Base-by-base conservation (phyloP, 495 filamentous ascomycete genomes). In the Podospora appendiculata region DNA sequence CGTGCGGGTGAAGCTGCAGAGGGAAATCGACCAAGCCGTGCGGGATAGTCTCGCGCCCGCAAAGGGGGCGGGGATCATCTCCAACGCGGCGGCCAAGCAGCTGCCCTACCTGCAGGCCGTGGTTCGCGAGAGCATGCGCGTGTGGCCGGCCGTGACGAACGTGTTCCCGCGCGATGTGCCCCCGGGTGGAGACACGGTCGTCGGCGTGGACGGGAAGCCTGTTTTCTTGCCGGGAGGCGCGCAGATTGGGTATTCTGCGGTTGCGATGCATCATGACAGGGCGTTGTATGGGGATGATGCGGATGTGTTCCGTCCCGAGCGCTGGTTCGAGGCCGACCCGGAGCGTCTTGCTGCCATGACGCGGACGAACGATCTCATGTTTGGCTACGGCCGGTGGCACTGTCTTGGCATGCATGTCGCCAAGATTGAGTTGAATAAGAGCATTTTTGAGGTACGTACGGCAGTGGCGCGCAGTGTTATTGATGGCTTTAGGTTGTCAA, bases 91-190 rank as follows among this genome's bases (percentile, higher is more conserved):
- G 54, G 70, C 71, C 4, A 62, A 61, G 53, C 50, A 66, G 47
- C 59, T 77, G 41, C 76, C 79, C 8, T 81, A 79, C 61, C 68
- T 79, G 47, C 64, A 72, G 54, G 75, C 75, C 13, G 73, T 73
- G 41, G 68, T 79, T 12, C 69, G 67, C 49, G 75, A 79, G 55
- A 68, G 66, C 8, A 63, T 74, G 59, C 63, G 78, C 7, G 60
- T 77, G 35, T 73, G 63, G 50, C 72, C 68, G n/a, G 57, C 65
- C 11, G 56, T 62, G 6, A 51, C 58, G 8, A 59, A 68, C 16
- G 56, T 77, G 17, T 53, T 76, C 32, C 49, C 63, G 2, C 70
- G 71, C 36, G 64, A 72, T 32, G 66, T 74, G 9, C 78, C 79
- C 7, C 34, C 61, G 0, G 71, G 58, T 33, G 80, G 78, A 5